These are phyloP conservation scores for Pichia eremophila DNA, from an alignment of 805 yeast genomes.

Conservation along the genomic window DNA sequence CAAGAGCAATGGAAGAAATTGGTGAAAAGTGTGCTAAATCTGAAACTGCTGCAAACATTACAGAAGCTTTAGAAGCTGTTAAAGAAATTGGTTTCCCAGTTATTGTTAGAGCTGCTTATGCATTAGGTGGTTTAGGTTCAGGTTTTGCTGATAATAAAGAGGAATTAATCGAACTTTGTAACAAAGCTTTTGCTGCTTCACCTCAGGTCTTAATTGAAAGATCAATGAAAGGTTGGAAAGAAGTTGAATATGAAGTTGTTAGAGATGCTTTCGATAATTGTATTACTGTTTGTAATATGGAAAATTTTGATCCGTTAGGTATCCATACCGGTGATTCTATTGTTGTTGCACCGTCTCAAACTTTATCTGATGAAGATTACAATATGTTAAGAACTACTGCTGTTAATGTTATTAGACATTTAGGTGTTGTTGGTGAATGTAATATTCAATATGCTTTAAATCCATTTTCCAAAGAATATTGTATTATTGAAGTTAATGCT, in stretches of 20 bases:
- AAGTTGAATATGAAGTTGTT: constrained; percentile 96
- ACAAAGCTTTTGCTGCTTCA: constrained; percentile 87
- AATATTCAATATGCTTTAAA: constrained; percentile 94
- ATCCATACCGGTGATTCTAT: constrained; percentile 99
- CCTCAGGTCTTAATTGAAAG: constrained; percentile 94
- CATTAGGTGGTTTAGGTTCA: constrained; percentile 96
- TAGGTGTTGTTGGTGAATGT: constrained; percentile 99
- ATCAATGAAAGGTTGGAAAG: constrained; percentile 99
- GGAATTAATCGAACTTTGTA: constrained; percentile 76
- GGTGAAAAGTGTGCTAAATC: constrained; percentile 93
- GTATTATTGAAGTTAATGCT: constrained; percentile 97
- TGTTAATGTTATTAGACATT: constrained; percentile 90
- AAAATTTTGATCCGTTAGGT: constrained; percentile 96
- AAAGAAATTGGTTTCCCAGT: constrained; percentile 87
- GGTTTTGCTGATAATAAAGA: constrained; percentile 89
- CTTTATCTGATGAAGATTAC: constrained; percentile 92
- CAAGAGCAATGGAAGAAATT: constrained; percentile 90
- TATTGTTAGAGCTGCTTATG: constrained; percentile 94
- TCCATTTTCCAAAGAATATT: constrained; percentile 88
- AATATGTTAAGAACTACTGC: constrained; percentile 98
- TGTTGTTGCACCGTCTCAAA: constrained; percentile 98
- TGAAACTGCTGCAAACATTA: constrained; percentile 68
- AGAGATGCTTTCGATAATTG: constrained; percentile 96
- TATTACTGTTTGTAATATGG: constrained; percentile 99
- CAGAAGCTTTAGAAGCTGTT: constrained; percentile 81